Conservation (phyloP, 257 asterid genomes). For the Verbena officinalis region DNA sequence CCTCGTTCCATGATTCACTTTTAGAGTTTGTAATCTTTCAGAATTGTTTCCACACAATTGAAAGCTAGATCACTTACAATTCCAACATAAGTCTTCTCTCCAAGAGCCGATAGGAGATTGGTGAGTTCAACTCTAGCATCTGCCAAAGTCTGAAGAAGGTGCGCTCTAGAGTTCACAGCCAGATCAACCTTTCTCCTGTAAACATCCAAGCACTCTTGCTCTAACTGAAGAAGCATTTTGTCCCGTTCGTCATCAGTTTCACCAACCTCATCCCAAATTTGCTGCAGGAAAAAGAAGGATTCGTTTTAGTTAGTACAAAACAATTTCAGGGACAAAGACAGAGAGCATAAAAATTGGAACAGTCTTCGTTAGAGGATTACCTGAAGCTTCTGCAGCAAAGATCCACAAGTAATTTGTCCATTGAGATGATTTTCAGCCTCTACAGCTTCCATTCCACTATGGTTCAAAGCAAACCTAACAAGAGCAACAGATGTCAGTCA, state of each 20-base stretch:
- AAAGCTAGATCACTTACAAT: slow-evolving; percentile 52
- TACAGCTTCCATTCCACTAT: slow-evolving; percentile 63
- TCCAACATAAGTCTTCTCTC: slow-evolving; percentile 75
- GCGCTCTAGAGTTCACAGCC: slow-evolving; percentile 84
- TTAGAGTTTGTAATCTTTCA: slow-evolving; percentile 5
- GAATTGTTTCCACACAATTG: slow-evolving; percentile 15
- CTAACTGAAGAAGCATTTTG: slow-evolving; percentile 83
- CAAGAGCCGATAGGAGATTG: slow-evolving; percentile 79
- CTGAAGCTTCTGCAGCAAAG: slow-evolving; percentile 87
- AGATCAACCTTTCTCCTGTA: slow-evolving; percentile 88
- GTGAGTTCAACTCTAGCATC: slow-evolving; percentile 93
- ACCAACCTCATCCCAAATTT: slow-evolving; percentile 97
- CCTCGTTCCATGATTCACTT: slow-evolving; percentile 11
- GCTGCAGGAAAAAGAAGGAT: slow-evolving; percentile 51
- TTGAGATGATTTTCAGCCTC: slow-evolving; percentile 58
- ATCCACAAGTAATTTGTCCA: slow-evolving; percentile 76
- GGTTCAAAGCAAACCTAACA: slow-evolving; percentile 32
- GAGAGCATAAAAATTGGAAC: slow-evolving; percentile 13
- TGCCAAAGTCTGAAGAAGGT: slow-evolving; percentile 84
- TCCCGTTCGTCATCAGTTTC: slow-evolving; percentile 89
- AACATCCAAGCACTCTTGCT: slow-evolving; percentile 93
- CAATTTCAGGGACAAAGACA: slow-evolving; percentile 10
- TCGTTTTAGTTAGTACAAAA: slow-evolving; percentile 17
- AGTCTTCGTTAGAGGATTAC: slow-evolving; percentile 33
- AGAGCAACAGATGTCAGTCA: slow-evolving; percentile 13